These are phyloP conservation scores for Aspergillus affinis DNA, from an alignment of 495 filamentous ascomycete genomes.

Conservation along the genomic window DNA sequence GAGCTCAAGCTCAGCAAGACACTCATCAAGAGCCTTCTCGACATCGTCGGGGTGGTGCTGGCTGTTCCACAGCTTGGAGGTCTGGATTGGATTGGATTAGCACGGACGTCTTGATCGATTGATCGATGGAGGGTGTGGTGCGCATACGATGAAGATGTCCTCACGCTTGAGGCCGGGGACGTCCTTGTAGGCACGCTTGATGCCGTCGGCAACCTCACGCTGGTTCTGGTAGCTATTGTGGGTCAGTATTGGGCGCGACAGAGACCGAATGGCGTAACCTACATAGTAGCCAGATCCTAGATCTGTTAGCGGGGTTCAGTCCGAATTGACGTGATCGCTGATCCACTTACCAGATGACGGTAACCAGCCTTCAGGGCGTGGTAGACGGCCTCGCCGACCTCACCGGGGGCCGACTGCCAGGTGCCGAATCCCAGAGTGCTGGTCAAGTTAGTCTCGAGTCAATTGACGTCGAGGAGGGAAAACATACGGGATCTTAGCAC, in stretches of 20 bases:
- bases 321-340: background rate
- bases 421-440: conserved; percentile 55
- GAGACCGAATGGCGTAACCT: conserved; percentile 11
- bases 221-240: conserved; percentile 53
- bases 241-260: conserved; percentile 38
- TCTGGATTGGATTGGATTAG: conserved; percentile 24
- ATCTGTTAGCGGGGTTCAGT: conserved; percentile 17
- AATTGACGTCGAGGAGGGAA: background rate
- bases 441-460: conserved; percentile 8
- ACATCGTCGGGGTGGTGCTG: conserved; percentile 49
- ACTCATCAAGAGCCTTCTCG: conserved; percentile 45
- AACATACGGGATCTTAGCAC: conserved; percentile 44
- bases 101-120: conserved; percentile 1
- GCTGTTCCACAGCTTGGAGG: conserved; percentile 53
- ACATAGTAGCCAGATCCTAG: conserved; percentile 48
- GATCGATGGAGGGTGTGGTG: background rate
- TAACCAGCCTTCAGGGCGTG: conserved; percentile 55
- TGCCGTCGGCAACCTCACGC: conserved; percentile 44
- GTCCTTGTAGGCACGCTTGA: conserved; percentile 47
- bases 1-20: conserved; percentile 47
- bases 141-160: conserved; percentile 50
- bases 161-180: conserved; percentile 50
- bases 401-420: conserved; percentile 54
- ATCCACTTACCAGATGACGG: conserved; percentile 48
- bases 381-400: conserved; percentile 55